Percentiles rank a stretch among this genome's conserved stretches.
Conservation (phyloP, 2,329 filamentous ascomycete genomes). For the Ophiostoma tasmaniense region DNA sequence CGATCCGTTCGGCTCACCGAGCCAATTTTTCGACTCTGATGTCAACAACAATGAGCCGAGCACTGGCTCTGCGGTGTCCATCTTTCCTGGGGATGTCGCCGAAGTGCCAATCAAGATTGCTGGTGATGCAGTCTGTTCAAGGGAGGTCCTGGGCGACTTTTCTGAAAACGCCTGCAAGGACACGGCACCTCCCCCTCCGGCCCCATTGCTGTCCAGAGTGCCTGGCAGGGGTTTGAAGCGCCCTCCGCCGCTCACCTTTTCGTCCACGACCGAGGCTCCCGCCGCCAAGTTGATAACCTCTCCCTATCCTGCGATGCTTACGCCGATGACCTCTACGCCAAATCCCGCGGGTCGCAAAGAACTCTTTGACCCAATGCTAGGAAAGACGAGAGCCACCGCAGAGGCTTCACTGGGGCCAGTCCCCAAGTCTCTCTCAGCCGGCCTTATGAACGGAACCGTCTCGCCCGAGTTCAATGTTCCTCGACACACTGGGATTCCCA, state of each 20-base stretch:
- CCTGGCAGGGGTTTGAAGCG: background rate
- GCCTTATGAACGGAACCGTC: background rate
- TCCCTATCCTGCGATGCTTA: background rate
- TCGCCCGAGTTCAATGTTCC: too few species aligned
- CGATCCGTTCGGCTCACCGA: too few species aligned
- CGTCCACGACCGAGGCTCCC: background rate
- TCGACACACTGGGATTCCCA: too few species aligned
- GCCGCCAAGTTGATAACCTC: background rate
- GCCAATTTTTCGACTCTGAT: too few species aligned
- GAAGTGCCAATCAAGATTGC: background rate
- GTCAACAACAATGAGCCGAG: background rate
- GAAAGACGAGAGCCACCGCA: too few species aligned
- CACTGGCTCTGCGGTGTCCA: background rate
- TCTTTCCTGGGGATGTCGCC: too few species aligned
- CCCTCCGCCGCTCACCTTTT: background rate
- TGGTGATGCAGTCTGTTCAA: background rate
- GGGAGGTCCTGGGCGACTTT: too few species aligned
- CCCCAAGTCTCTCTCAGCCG: background rate
- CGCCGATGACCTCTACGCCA: background rate
- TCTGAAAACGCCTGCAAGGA: too few species aligned
- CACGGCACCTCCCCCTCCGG: background rate
- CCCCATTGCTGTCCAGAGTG: background rate
- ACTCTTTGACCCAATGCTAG: background rate
- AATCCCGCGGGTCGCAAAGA: background rate
- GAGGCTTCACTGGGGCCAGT: background rate